Conservation (phyloP, 1,284 basidiomycete species). For the Apiotrichum laibachii region DNA sequence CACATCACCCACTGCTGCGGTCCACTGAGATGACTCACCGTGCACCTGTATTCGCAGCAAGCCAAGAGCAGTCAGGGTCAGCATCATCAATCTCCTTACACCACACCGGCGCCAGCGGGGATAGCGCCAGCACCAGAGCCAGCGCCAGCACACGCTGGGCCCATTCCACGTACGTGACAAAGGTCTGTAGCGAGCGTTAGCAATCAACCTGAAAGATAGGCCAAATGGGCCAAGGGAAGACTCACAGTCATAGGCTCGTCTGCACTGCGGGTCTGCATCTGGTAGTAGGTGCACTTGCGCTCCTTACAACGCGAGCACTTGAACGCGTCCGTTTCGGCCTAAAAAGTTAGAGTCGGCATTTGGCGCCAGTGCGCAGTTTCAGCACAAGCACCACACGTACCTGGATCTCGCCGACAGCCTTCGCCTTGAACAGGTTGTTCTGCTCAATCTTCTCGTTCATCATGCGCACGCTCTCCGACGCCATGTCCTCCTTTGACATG, state of each 20-base stretch:
- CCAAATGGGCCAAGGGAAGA: conserved; percentile 22
- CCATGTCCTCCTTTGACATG: conserved; percentile 94
- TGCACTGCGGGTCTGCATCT: conserved; percentile 89
- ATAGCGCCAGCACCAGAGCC: no score
- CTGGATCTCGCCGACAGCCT: conserved; percentile 81
- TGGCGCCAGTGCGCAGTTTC: background rate
- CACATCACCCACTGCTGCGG: background rate
- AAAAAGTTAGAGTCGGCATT: conserved; percentile 5
- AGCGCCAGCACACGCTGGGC: background rate
- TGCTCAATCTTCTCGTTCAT: conserved; percentile 77
- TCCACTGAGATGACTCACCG: conserved; percentile 23
- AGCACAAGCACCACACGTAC: conserved; percentile 21
- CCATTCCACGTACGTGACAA: conserved; percentile 58
- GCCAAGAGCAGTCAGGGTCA: conserved; percentile 13
- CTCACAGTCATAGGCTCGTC: conserved; percentile 95
- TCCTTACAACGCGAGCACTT: conserved; percentile 92
- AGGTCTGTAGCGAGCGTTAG: conserved; percentile 53
- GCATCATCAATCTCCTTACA: background rate
- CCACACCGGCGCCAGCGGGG: background rate
- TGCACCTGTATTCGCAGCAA: conserved; percentile 29
- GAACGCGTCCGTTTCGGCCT: conserved; percentile 96
- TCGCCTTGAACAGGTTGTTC: conserved; percentile 86
- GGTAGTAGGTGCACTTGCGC: conserved; percentile 86
- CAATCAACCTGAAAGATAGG: conserved; percentile 2
- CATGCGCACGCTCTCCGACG: conserved; percentile 83